Evolutionary conservation across 805 yeast species (phyloP), one percentile per base, ranked within the genome.

Genomic region (Wickerhamomyces chambardii): DNA sequence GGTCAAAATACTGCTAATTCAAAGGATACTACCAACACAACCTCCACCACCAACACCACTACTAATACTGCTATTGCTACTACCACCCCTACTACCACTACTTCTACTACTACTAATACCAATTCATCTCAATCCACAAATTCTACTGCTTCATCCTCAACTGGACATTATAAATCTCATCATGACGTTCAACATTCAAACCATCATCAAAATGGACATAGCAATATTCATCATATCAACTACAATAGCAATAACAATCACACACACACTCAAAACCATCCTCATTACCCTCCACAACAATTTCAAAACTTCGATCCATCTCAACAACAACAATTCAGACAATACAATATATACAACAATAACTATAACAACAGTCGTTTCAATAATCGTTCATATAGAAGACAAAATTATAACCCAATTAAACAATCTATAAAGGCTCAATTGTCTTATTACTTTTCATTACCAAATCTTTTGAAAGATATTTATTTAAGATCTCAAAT

Each of bases 401-500:
- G 27, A 24, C 27, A 30, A 30, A 25, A 15, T 31, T 34, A 35
- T 43, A 31, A 44, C 41, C 29, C 40, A 45, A 6, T 32, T 48
- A 34, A 38, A 43, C n/a, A 51, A 44, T 41, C 35, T 29, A 52
- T 64, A 27, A 51, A 69, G 14, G 54, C 51, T 57, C 97, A 89
- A 66, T 65, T 90, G 35, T 92, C 85, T 54, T 92, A 92, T 66
- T 92, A 92, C 59, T 84, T 92, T 63, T 80, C 94, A 22, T 67
- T 78, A 34, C 95, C 86, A 48, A 92, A 92, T 59, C 68, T 92
- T 59, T 66, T 81, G 47, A 84, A 86, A 61, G 98, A 92, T 61
- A 64, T 79, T 34, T 90, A 63, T 55, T 68, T 92, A 59, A 76
- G 95, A 59, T 72, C 75, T 44, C 84, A 83, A 50, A 84, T 90